Evolutionary conservation across 1,284 basidiomycete species (phyloP), one percentile per base, ranked within the genome.

Genomic region (Ceratorhiza oryzae-sativae): DNA sequence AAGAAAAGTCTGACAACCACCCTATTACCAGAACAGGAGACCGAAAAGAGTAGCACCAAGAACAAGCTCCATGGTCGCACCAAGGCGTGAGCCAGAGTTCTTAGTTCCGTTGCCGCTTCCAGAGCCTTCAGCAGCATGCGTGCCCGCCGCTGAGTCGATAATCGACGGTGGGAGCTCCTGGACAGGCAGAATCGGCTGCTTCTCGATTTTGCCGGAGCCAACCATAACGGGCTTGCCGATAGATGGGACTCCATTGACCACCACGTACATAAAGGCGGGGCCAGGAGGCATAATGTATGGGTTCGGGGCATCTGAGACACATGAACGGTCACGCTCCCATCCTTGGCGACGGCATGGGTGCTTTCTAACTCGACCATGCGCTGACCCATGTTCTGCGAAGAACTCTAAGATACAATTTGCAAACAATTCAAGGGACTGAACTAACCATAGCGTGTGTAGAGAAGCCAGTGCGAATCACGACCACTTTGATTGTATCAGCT

Each of bases 391-490:
- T 96, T 95, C 88, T 70, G 46, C 3, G 20, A 36, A 45, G 13
- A 10, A 15, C 13, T n/a, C 1, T 32, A 8, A 27, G n/a, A 45
- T 45, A 39, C 34, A 58, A 42, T 49, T 34, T 13, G 74, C 86
- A 2, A 25, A 3, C 2, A n/a, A 46, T 9, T 20, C 56, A 27
- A 79, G 84, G 63, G n/a, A n/a, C n/a, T n/a, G n/a, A n/a, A n/a
- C n/a, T n/a, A 63, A 88, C 87, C 83, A 98, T 93, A 30, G 90
- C 95, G 80, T 98, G 96, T 0, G 95, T 98, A 0, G 93, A 94
- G 84, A 95, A 98, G 6, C 96, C 96, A 34, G 90, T 86, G 72
- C 97, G 91, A 74, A 93, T 84, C 75, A 98, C 81, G 71, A 90
- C 87, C 20, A 96, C 91, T 23, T 88, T 91, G 48, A 95, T 92